These are phyloP conservation scores for Salix exigua DNA, from an alignment of 345 rosid species.

Conservation along the genomic window DNA sequence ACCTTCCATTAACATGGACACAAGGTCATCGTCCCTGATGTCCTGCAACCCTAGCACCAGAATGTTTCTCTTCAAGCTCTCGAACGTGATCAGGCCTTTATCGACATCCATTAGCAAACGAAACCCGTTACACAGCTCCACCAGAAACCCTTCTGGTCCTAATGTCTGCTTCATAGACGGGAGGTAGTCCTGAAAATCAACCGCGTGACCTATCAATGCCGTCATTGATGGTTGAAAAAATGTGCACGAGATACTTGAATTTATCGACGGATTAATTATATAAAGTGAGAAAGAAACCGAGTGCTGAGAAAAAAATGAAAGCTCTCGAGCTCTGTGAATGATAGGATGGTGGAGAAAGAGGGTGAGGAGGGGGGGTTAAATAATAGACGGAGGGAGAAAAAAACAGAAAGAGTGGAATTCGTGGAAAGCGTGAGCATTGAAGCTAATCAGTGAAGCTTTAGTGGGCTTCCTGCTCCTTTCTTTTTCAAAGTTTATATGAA, in stretches of 20 bases:
- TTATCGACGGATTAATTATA: neutral
- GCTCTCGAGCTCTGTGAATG: neutral
- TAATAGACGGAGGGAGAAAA: neutral
- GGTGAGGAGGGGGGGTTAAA: conserved; percentile 18
- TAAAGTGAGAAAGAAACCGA: neutral
- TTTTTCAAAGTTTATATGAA: conserved; percentile 11
- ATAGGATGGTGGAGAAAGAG: neutral
- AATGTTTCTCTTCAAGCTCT: conserved; percentile 65
- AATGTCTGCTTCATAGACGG: conserved; percentile 53
- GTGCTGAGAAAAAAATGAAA: neutral
- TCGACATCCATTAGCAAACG: conserved; percentile 54
- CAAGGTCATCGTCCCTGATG: conserved; percentile 54
- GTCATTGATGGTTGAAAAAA: conserved; percentile 13
- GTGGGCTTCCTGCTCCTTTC: conserved; percentile 31
- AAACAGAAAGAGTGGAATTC: conserved; percentile 13
- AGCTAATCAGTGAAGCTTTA: neutral
- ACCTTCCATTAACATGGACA: conserved; percentile 59
- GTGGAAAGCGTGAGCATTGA: conserved; percentile 25
- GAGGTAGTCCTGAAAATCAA: conserved; percentile 53
- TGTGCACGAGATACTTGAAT: neutral
- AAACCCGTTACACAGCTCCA: conserved; percentile 58
- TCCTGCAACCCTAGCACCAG: conserved; percentile 45
- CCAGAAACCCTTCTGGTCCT: conserved; percentile 53
- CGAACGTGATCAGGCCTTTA: conserved; percentile 60
- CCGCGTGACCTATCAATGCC: conserved; percentile 20